These are phyloP conservation scores for Trametes villosa DNA, from an alignment of 768 basidiomycete species.

Conservation along the genomic window DNA sequence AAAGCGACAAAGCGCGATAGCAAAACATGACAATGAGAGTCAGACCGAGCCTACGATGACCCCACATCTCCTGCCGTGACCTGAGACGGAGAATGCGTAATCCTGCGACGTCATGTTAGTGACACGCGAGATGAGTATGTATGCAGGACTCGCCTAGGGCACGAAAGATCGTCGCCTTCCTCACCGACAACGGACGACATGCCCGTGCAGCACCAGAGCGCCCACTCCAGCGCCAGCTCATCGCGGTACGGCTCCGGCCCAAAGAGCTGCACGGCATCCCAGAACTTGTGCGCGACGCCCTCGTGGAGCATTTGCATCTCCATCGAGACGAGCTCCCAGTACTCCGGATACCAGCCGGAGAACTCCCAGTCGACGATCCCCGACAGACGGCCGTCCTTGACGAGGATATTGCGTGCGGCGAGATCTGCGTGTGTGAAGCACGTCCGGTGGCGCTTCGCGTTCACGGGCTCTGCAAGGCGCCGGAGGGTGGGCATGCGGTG, in stretches of 20 bases:
- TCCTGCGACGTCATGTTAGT: no score
- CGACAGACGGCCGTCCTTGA: slow-evolving; percentile 21
- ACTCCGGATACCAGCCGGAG: slow-evolving; percentile 33
- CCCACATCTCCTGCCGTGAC: no score
- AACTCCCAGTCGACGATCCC: slow-evolving; percentile 34
- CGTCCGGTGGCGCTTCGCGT: slow-evolving; percentile 10
- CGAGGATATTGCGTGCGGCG: slow-evolving; percentile 28
- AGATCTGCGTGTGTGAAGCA: slow-evolving; percentile 33
- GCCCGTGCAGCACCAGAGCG: slow-evolving; percentile 2
- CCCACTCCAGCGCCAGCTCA: slow-evolving; percentile 4
- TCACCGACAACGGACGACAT: not conserved
- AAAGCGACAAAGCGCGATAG: no score
- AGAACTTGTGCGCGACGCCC: slow-evolving; percentile 1
- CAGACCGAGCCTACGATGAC: no score
- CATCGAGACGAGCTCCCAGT: slow-evolving; percentile 30
- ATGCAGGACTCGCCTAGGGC: not conserved
- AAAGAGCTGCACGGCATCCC: slow-evolving; percentile 11
- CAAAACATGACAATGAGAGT: no score
- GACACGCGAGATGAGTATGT: no score
- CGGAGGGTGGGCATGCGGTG: not conserved
- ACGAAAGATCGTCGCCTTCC: not conserved
- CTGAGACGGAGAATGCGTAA: no score
- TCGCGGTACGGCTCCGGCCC: not conserved
- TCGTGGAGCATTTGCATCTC: not conserved
- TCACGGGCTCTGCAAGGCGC: slow-evolving; percentile 1